These are phyloP conservation scores for barrel medic (Medicago truncatula) DNA, from an alignment of 306 rosid species.

Conservation along the genomic window DNA sequence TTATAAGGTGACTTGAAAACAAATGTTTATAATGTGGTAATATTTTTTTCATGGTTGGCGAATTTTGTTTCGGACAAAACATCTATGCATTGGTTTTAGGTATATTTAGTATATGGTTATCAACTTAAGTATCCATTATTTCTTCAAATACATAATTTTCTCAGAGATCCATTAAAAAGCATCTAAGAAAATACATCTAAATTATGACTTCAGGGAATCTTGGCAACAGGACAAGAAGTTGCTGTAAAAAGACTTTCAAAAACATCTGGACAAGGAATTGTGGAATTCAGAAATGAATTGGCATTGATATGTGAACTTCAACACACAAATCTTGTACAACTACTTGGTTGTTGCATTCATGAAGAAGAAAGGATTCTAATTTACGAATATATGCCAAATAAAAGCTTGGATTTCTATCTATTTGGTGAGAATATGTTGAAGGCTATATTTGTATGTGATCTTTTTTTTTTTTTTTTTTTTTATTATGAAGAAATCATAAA, in stretches of 20 bases:
- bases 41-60: no score
- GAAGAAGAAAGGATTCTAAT: neutral
- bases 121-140: no score
- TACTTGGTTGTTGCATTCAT: conserved; percentile 33
- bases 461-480: no score
- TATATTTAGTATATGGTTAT: no score
- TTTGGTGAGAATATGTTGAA: neutral
- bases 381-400: neutral
- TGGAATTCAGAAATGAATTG: neutral
- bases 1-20: conserved; percentile 32
- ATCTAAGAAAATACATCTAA: no score
- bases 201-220: neutral
- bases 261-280: neutral
- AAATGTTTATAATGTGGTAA: neutral
- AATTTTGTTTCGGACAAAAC: no score
- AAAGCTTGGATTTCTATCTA: conserved; percentile 23
- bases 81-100: no score
- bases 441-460: no score
- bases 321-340: conserved; percentile 35
- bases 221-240: neutral
- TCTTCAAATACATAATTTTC: no score
- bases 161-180: no score
- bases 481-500: no score
- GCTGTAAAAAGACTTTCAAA: neutral
- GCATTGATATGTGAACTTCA: conserved; percentile 32